Base-by-base conservation (phyloP, 1,284 basidiomycete genomes). In the Rhodofomes roseus region DNA sequence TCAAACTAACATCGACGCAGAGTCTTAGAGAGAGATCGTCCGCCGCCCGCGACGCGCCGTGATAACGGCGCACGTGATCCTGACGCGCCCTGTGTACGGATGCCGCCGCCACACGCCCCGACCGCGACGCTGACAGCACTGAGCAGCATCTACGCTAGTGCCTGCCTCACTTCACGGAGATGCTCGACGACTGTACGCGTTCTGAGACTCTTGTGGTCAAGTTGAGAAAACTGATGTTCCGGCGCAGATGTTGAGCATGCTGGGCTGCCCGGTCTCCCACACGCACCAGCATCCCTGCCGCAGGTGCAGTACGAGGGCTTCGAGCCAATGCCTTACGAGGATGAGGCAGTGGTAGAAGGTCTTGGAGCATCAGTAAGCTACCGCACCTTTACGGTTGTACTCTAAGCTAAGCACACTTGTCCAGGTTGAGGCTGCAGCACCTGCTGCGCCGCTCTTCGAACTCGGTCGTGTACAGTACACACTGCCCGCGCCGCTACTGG, bases 401-500 rank as follows among this genome's bases (percentile, higher is more conserved):
- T 16, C 29, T 9, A 7, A 18, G 22, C 0, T 7, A 39, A 25
- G 16, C 31, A 40, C 22, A 25, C 12, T 54, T 53, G 14, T 52
- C 23, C 14, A 62, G 43, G 55, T 41, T 43, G 60, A 68, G 20
- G 23, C 57, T 20, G 57, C 62, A 4, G 53, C 62, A 44, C 61
- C 67, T 11, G 57, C 62, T 22, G 57, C 82, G 9, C 89, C 92
- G 11, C 82, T 95, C 64, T 95, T 96, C 76, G 88, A 92, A 61
- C 83, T 96, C 18, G 90, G 88, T 54, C 82, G 87, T 63, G 94
- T 97, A 11, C 95, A 97, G 75, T 95, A 92, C 72, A 85, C 89
- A 1, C 89, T 95, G 37, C 90, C 93, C 20, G 90, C 93, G 1
- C 81, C 89, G 22, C 81, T 98, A 25, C 74, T 92, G 39, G 85